A percentile compares a stretch with the other conserved stretches of the same genome.
Evolutionary conservation across 176 grass and related monocot genomes (phyloP).

Genomic region (Aegilops longissima): DNA sequence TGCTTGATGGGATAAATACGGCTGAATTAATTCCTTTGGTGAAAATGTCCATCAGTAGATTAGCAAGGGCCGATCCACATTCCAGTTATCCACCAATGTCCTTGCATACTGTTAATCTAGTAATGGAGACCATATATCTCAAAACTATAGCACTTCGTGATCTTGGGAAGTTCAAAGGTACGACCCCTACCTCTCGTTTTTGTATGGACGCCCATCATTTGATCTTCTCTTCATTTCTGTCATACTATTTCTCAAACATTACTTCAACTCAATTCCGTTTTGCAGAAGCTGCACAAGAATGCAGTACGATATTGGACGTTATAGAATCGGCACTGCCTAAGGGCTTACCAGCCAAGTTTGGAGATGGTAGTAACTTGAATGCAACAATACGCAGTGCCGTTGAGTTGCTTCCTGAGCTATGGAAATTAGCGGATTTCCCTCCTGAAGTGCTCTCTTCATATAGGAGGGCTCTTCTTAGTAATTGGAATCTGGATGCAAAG

Average conservation of each 20-base stretch:
- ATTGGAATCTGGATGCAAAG: constrained; percentile 68
- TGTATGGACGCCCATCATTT: neutral
- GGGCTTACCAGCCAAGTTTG: constrained; percentile 42
- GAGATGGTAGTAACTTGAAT: constrained; percentile 58
- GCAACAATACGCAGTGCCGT: constrained; percentile 67
- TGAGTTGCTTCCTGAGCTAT: constrained; percentile 84
- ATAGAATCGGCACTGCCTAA: constrained; percentile 63
- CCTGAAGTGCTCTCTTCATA: constrained; percentile 74
- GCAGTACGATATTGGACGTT: constrained; percentile 64
- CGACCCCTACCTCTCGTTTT: neutral
- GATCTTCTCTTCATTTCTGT: neutral
- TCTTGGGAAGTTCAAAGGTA: constrained; percentile 75
- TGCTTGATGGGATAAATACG: constrained; percentile 73
- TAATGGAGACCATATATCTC: constrained; percentile 72
- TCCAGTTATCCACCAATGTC: constrained; percentile 47
- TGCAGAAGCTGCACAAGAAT: constrained; percentile 76
- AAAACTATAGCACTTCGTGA: constrained; percentile 73
- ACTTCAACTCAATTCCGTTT: constrained; percentile 32
- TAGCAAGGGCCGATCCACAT: constrained; percentile 40
- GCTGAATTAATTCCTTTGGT: constrained; percentile 48
- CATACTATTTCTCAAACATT: constrained; percentile 1
- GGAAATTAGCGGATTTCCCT: constrained; percentile 54
- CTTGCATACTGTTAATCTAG: constrained; percentile 55
- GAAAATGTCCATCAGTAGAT: constrained; percentile 48
- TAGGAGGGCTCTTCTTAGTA: constrained; percentile 66